Evolutionary conservation across 768 basidiomycete genomes (phyloP), one percentile per base, ranked within the genome.

Genomic region (Phaeolepiota aurea): DNA sequence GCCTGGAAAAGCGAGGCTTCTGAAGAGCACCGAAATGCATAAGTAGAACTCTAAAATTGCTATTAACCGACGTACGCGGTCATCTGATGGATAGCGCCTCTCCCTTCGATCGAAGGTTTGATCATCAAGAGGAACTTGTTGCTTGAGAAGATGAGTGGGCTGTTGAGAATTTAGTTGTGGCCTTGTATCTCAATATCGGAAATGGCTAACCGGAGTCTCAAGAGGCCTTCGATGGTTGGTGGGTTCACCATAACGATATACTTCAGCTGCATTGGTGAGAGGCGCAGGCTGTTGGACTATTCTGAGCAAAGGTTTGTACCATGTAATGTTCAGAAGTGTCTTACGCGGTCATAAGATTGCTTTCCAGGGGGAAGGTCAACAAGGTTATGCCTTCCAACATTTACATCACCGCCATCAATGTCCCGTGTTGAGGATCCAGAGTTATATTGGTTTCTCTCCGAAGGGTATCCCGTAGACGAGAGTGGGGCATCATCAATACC

Each of bases 281-380:
- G 12, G 33, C 7, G 33, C 33, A 35, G 33, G 33, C 33, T 35
- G 16, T 5, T 5, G 7, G 16, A n/a, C 7, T 28, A 28, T 28
- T 28, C 25, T 28, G 7, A 28, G 25, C 25, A 28, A 28, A 28
- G 25, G 7, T 28, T 7, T n/a, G n/a, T n/a, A n/a, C n/a, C n/a
- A n/a, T n/a, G n/a, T n/a, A n/a, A n/a, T n/a, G n/a, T n/a, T n/a
- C n/a, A n/a, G n/a, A n/a, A n/a, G 9, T 38, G 9, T 32, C 52
- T 19, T 45, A 58, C 59, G 41, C 58, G 42, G 16, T 59, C 61
- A 41, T 57, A 57, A 5, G 39, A 32, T 38, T 55, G 53, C 43
- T 55, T 58, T 3, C 44, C 46, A n/a, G 48, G 48, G 9, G 50
- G 51, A 1, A 49, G 43, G 11, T 54, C 53, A 28, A 28, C 7